Conservation (phyloP, 192 early-diverging fungal species). For the Mycoemilia scoparia region DNA sequence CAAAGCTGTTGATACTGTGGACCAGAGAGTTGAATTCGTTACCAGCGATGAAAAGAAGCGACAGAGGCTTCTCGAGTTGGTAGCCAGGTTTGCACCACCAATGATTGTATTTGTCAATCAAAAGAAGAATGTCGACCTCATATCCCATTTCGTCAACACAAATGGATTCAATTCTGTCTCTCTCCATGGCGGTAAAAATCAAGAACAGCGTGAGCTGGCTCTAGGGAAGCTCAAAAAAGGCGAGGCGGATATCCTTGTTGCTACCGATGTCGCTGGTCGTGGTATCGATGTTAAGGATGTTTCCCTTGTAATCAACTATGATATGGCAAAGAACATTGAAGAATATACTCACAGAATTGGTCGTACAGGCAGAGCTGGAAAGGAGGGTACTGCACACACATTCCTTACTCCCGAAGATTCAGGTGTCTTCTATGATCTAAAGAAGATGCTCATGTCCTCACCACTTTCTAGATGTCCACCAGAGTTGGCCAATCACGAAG, state of each 20-base stretch:
- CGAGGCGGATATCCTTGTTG: constrained; percentile 73
- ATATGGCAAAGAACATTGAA: constrained; percentile 98
- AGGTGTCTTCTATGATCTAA: constrained; percentile 73
- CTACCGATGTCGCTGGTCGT: constrained; percentile 96
- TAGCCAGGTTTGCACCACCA: constrained; percentile 57
- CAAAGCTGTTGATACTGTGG: constrained; percentile 89
- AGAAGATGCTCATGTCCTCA: constrained; percentile 51
- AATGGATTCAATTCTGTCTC: constrained; percentile 38
- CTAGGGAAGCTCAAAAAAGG: constrained; percentile 67
- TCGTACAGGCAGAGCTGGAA: constrained; percentile 94
- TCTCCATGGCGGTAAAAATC: constrained; percentile 89
- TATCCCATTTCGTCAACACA: constrained; percentile 44
- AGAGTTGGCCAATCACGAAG: constrained; percentile 70
- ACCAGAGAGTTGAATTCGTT: constrained; percentile 90
- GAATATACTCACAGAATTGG: constrained; percentile 98
- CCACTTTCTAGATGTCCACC: constrained; percentile 57
- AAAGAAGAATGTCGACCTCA: constrained; percentile 77
- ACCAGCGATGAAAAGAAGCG: constrained; percentile 59
- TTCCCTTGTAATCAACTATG: constrained; percentile 88
- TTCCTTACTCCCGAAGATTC: constrained; percentile 65
- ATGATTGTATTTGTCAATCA: constrained; percentile 98
- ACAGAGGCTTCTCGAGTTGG: constrained; percentile 56
- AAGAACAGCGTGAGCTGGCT: constrained; percentile 88
- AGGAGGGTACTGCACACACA: constrained; percentile 73
- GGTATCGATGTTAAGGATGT: constrained; percentile 98